Evolutionary conservation across 2,329 filamentous ascomycete genomes (phyloP).

Genomic region (Pseudogymnoascus sp.): DNA sequence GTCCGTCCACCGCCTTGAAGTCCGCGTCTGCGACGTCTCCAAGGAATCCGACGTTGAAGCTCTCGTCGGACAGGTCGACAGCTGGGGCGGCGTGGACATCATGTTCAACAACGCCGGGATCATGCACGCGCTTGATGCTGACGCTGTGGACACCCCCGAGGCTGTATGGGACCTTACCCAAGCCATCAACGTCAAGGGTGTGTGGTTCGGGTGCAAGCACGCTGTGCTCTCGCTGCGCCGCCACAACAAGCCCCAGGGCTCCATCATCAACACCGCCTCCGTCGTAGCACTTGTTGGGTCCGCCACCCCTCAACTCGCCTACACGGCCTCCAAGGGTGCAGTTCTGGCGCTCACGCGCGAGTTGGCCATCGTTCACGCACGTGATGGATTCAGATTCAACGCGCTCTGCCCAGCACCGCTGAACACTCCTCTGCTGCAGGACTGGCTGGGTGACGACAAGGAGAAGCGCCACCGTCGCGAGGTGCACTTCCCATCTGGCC

Average conservation of each 20-base stretch:
- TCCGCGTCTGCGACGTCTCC: constrained; percentile 54
- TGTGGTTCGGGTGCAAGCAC: constrained; percentile 70
- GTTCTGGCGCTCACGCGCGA: constrained; percentile 68
- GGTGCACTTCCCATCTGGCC: constrained; percentile 65
- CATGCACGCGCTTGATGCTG: constrained; percentile 60
- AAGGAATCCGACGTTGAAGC: constrained; percentile 57
- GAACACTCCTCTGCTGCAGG: constrained; percentile 67
- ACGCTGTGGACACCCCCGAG: constrained; percentile 61
- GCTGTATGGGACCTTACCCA: constrained; percentile 71
- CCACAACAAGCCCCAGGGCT: constrained; percentile 57
- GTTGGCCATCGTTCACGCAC: constrained; percentile 64
- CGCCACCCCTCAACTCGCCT: constrained; percentile 65
- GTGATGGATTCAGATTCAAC: constrained; percentile 69
- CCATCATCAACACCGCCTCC: constrained; percentile 67
- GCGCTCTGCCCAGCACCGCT: constrained; percentile 65
- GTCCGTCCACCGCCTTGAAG: constrained; percentile 41
- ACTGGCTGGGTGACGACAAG: constrained; percentile 66
- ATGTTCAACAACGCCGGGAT: constrained; percentile 78
- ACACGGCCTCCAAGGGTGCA: constrained; percentile 69
- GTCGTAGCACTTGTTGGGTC: constrained; percentile 66
- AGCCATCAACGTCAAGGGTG: constrained; percentile 70
- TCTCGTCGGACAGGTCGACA: constrained; percentile 53
- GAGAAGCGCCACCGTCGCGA: constrained; percentile 63
- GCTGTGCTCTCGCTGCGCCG: constrained; percentile 59
- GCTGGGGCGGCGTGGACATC: constrained; percentile 64